Conservation (phyloP, 257 asterid species). For the Henckelia pumila region DNA sequence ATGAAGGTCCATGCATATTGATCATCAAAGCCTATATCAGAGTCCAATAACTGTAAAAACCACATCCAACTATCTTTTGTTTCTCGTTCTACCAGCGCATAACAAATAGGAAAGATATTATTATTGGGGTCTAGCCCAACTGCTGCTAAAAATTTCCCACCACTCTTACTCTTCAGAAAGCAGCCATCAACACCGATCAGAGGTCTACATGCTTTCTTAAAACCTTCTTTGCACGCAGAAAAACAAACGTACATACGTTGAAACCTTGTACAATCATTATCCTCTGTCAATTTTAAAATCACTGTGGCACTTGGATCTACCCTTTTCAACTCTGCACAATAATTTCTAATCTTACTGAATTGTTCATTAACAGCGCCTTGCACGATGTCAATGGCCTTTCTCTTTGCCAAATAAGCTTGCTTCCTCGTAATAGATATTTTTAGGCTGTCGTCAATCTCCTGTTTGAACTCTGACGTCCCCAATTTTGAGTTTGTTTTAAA, state of each 20-base stretch:
- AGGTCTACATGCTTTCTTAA: not conserved
- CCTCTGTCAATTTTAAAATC: not conserved
- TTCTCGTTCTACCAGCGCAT: constrained; percentile 14
- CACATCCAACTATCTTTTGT: not conserved
- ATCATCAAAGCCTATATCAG: not conserved
- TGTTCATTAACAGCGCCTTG: not conserved
- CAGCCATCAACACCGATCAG: not conserved
- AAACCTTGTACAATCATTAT: not conserved
- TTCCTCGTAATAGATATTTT: too few relatives aligned
- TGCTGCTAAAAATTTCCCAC: not conserved
- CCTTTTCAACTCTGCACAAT: not conserved
- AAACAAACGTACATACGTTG: not conserved
- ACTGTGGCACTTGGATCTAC: not conserved
- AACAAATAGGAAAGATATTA: constrained; percentile 1
- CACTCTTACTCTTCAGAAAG: not conserved
- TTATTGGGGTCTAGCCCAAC: constrained; percentile 7
- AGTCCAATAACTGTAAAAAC: not conserved
- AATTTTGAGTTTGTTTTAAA: not conserved
- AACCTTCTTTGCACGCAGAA: not conserved
- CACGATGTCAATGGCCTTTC: not conserved
- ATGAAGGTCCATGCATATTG: not conserved
- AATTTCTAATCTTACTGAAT: not conserved
- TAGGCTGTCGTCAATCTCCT: too few relatives aligned
- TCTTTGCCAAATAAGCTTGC: not conserved
- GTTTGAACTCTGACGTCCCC: not conserved